These are phyloP conservation scores for Bacterosira constricta DNA, from an alignment of 108 stramenopile species.

Conservation along the genomic window DNA sequence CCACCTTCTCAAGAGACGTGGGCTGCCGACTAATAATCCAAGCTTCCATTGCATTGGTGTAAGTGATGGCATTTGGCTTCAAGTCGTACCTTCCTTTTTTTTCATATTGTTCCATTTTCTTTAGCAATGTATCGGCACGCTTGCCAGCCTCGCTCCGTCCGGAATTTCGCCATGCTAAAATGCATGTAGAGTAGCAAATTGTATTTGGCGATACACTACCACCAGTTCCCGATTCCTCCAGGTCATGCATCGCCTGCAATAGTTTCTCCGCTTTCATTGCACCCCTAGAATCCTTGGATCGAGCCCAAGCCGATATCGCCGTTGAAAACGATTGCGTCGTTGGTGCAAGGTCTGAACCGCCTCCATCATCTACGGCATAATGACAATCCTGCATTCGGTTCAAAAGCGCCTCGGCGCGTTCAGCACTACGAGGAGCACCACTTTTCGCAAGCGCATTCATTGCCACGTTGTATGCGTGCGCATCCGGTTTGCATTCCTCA, in stretches of 20 bases:
- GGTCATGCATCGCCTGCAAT: constrained; percentile 56
- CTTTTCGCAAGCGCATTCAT: constrained; percentile 67
- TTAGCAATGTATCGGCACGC: constrained; percentile 50
- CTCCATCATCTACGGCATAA: constrained; percentile 32
- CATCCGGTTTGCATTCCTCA: constrained; percentile 44
- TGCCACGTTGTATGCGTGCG: constrained; percentile 44
- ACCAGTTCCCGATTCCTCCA: constrained; percentile 29
- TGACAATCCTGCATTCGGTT: constrained; percentile 60
- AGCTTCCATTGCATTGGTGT: constrained; percentile 63
- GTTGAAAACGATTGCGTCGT: constrained; percentile 38
- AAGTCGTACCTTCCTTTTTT: constrained; percentile 33
- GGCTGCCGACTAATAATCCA: constrained; percentile 56
- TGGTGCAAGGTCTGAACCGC: constrained; percentile 46
- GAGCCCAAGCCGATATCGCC: constrained; percentile 66
- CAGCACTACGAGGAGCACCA: constrained; percentile 37
- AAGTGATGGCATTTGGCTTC: constrained; percentile 60
- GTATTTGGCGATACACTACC: constrained; percentile 58
- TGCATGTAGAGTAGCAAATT: constrained; percentile 67
- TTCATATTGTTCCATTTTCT: constrained; percentile 54
- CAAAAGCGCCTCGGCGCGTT: constrained; percentile 62
- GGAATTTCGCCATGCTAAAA: constrained; percentile 66
- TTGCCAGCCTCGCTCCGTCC: constrained; percentile 51
- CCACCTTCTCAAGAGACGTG: constrained; percentile 35
- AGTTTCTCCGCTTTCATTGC: constrained; percentile 56
- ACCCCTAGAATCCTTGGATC: constrained; percentile 35